phyloP scores from a whole-genome alignment of 2,329 filamentous ascomycete species.

The Colletotrichum abscissum region DNA sequence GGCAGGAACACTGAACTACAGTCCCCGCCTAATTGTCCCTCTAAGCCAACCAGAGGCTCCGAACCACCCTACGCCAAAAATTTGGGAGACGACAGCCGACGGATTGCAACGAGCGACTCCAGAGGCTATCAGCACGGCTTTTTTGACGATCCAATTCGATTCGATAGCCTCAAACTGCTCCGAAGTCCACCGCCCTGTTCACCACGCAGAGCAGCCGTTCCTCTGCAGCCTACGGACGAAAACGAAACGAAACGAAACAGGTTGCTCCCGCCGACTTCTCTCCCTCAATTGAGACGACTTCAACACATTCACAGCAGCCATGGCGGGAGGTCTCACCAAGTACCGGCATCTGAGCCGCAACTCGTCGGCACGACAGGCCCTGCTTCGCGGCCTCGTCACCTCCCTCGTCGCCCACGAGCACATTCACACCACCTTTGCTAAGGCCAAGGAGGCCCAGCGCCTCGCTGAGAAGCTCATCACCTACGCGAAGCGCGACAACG shows the following conservation, averaged over 20 bases:
- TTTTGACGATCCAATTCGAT: not conserved
- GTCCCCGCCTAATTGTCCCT: not conserved
- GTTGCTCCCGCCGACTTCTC: not conserved
- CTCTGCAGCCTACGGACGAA: too few relatives aligned
- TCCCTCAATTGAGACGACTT: conserved; percentile 7
- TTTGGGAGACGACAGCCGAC: conserved; percentile 11
- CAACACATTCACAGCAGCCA: conserved; percentile 50
- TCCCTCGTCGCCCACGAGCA: conserved; percentile 93
- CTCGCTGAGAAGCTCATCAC: conserved; percentile 96
- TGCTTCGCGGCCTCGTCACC: conserved; percentile 95
- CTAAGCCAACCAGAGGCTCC: conserved; percentile 20
- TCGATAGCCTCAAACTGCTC: not conserved
- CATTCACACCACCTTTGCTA: conserved; percentile 94
- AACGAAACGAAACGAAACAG: not conserved
- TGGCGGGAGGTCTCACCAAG: conserved; percentile 89
- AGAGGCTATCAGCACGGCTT: not conserved
- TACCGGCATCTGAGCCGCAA: conserved; percentile 89
- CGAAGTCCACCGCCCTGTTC: conserved; percentile 36
- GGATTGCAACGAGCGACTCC: conserved; percentile 1
- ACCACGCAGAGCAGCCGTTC: conserved; percentile 1
- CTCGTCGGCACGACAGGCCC: conserved; percentile 88
- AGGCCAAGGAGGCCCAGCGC: conserved; percentile 96
- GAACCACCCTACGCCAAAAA: conserved; percentile 23
- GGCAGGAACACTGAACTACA: not conserved
- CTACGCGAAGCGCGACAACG: conserved; percentile 91